Base-by-base conservation (phyloP, 202 grass and related monocot genomes). In the Zoysia matrella region DNA sequence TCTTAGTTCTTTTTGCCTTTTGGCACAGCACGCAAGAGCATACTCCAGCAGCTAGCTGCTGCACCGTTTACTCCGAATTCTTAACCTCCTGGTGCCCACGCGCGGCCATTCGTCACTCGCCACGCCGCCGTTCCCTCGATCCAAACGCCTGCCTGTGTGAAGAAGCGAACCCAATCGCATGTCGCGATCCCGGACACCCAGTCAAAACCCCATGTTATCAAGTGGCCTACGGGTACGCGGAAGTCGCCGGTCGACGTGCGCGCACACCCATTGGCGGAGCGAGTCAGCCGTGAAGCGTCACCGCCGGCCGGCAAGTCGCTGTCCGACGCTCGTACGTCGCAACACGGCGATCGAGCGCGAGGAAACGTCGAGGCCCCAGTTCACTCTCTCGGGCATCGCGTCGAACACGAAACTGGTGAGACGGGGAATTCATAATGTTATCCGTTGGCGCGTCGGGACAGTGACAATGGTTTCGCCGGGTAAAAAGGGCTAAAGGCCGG, bases 21-120 rank as follows among this genome's bases (percentile, higher is more conserved):
- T n/a, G n/a, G n/a, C n/a, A 60, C 57, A 30, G 58, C 7, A 30
- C 58, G 16, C n/a, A 22, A 60, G 52, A 1, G 48, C 48, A 50
- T 8, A 50, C 51, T 12, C 12, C 1, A 4, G 10, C 30, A 9
- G 13, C 49, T 79, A 64, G 40, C 16, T 8, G 41, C 56, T 15
- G 36, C 36, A 65, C 39, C 62, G 62, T 72, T 89, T 81, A 89
- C 76, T 76, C 62, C 7, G 75, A 7, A 63, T 75, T 76, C 44
- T 75, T 80, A 51, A 75, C 39, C 41, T 15, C 80, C 71, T 88
- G 74, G 85, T 66, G 79, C 7, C 50, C 48, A 7, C 43, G 42
- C n/a, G n/a, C n/a, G n/a, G n/a, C n/a, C n/a, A 39, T 58, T 6
- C 7, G 53, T 54, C 53, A 45, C 0, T 43, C 6, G 48, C 66